Evolutionary conservation across 192 early-diverging fungal genomes (phyloP).

Genomic region (Backusella westeae): DNA sequence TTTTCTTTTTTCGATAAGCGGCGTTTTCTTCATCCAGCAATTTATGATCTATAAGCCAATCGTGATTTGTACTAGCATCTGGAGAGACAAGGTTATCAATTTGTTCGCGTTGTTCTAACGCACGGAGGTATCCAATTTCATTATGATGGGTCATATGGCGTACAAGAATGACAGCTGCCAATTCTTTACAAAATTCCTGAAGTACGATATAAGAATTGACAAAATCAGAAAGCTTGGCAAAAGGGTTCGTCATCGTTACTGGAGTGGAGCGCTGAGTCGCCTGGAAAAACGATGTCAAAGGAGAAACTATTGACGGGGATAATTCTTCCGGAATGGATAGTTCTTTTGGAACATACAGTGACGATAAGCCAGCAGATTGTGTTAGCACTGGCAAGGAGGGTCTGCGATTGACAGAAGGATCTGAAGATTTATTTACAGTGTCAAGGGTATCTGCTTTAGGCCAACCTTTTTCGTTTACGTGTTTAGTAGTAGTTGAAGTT

Average conservation of each 20-base stretch:
- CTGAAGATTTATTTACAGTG: slow-evolving; percentile 18
- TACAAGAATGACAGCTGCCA: slow-evolving; percentile 55
- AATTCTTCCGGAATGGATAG: not conserved
- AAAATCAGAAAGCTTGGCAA: slow-evolving; percentile 44
- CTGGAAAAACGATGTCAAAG: slow-evolving; percentile 32
- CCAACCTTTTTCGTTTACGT: not conserved
- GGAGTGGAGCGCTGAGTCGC: slow-evolving; percentile 30
- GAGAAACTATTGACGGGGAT: not conserved
- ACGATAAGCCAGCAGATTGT: slow-evolving; percentile 13
- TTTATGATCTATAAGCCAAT: slow-evolving; percentile 12
- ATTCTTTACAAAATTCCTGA: slow-evolving; percentile 64
- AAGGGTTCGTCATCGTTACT: slow-evolving; percentile 40
- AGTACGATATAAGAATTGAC: slow-evolving; percentile 59
- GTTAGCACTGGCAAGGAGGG: slow-evolving; percentile 15
- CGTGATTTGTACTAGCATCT: not conserved
- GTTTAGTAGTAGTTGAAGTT: not conserved
- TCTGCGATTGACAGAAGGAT: slow-evolving; percentile 8
- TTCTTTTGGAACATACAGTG: not conserved
- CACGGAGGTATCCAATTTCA: slow-evolving; percentile 22
- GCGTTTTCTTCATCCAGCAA: slow-evolving; percentile 6
- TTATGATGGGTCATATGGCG: slow-evolving; percentile 37
- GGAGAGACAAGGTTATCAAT: not conserved
- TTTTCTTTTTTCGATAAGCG: slow-evolving; percentile 3
- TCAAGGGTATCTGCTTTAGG: not conserved
- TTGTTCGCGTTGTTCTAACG: slow-evolving; percentile 8